Base-by-base conservation (phyloP, 148 eudicot genomes). In the Rhododendron henanense region DNA sequence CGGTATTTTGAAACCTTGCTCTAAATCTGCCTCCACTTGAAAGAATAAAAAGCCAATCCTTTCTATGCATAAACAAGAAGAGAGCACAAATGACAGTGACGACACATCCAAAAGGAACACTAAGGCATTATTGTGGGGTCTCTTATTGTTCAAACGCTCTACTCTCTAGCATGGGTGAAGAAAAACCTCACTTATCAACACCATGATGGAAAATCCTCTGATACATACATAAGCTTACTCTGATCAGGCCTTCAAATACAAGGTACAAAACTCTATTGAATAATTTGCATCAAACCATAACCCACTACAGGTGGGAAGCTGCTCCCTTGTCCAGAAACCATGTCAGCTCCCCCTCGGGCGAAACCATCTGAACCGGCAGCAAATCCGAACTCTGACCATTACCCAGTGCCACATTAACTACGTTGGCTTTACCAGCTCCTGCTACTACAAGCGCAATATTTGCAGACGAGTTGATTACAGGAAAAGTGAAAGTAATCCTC, bases 401-500 rank as follows among this genome's bases (percentile, higher is more conserved):
- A 53, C 92, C 90, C 61, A 92, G 82, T 15, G 91, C 90, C 35
- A 44, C 81, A 47, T 87, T 87, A 39, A 92, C 92, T 5, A 88
- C 84, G 39, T 82, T 75, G 51, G 94, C 94, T 84, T 90, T 87
- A 47, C 91, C 89, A 25, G 89, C 81, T 45, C 94, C 94, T 0
- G 86, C 89, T 14, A 90, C 88, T 39, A 89, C 91, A 81, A 90
- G 89, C 6, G 86, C 92, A 33, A 87, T 80, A 76, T 89, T n/a
- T 21, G 87, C 91, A 69, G 94, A 90, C 1, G 92, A 88, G 82
- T 92, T 92, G 67, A 90, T 88, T 37, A 91, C 94, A 0, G 96
- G 96, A 28, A 92, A 92, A 10, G 96, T 92, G 73, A 94, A 89
- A 33, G 96, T 92, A 21, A 92, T 94, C 85, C 96, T 90, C 74